These are phyloP conservation scores for Gracilariopsis chorda DNA, from an alignment of 23 red algal species.

Conservation along the genomic window DNA sequence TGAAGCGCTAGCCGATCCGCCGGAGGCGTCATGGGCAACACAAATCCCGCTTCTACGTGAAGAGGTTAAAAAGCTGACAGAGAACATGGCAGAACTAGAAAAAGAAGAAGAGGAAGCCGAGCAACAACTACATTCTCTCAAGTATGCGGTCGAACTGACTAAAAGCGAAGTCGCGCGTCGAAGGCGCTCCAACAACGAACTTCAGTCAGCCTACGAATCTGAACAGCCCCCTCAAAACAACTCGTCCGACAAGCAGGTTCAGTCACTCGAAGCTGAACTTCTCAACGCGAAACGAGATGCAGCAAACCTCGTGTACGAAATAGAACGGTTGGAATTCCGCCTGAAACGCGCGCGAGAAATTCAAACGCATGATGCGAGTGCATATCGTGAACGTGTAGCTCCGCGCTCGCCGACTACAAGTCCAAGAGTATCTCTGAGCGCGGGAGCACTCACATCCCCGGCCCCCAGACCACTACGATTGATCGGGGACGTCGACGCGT, in stretches of 20 bases:
- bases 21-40: neutral
- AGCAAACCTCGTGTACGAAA: conserved; percentile 35
- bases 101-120: conserved; percentile 36
- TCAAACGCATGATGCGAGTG: neutral
- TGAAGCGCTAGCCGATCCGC: conserved; percentile 1
- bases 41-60: conserved; percentile 23
- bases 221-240: neutral
- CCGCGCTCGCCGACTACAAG: neutral
- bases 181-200: conserved; percentile 34
- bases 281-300: conserved; percentile 61
- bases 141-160: conserved; percentile 41
- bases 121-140: conserved; percentile 29
- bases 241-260: neutral
- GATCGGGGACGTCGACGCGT: conserved; percentile 62
- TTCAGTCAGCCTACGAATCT: conserved; percentile 15
- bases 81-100: neutral
- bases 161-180: conserved; percentile 14
- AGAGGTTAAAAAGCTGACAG: conserved; percentile 8
- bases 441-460: conserved; percentile 10
- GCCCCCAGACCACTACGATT: neutral
- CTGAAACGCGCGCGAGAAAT: neutral
- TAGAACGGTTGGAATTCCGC: conserved; percentile 48
- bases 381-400: neutral
- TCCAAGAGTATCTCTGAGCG: neutral
- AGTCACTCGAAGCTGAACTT: conserved; percentile 31